Conservation (phyloP, 352 stramenopile genomes). For the Globisporangium solare region DNA sequence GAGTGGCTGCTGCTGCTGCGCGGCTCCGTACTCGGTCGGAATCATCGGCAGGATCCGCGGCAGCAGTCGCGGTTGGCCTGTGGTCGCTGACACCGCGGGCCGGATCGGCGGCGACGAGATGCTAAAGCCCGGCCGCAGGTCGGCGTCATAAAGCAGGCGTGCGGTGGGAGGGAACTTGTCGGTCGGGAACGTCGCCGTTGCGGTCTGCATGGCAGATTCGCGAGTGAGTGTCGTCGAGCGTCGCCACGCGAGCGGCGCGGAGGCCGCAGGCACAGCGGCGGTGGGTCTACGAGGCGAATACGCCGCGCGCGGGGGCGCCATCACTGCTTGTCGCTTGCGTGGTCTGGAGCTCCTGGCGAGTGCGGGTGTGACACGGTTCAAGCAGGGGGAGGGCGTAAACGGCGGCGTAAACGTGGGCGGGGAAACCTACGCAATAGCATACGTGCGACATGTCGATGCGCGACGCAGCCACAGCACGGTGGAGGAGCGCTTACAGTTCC, state of each 20-base stretch:
- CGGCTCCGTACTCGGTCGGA: neutral
- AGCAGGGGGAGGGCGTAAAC: neutral
- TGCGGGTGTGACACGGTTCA: neutral
- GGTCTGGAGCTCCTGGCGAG: neutral
- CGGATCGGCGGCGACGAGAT: neutral
- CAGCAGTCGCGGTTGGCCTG: conserved; percentile 3
- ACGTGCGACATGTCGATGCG: neutral
- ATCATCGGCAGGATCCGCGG: conserved; percentile 13
- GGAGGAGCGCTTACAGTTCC: neutral
- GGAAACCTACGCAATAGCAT: neutral
- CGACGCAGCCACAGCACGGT: neutral
- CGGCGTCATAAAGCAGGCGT: neutral
- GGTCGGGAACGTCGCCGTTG: neutral
- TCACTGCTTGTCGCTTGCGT: neutral
- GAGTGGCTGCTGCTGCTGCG: conserved; percentile 1
- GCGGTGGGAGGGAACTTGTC: neutral
- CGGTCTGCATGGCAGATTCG: neutral
- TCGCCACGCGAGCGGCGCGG: too few relatives aligned
- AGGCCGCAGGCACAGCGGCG: neutral
- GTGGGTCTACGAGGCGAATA: neutral
- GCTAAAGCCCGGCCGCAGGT: neutral
- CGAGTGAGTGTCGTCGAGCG: neutral
- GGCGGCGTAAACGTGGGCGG: conserved; percentile 2
- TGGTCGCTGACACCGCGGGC: neutral
- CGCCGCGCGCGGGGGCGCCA: too few relatives aligned